Percentiles rank a stretch among this genome's conserved stretches.
Conservation (phyloP, 2,329 filamentous ascomycete species). For the Talaromyces albobiverticillius region DNA sequence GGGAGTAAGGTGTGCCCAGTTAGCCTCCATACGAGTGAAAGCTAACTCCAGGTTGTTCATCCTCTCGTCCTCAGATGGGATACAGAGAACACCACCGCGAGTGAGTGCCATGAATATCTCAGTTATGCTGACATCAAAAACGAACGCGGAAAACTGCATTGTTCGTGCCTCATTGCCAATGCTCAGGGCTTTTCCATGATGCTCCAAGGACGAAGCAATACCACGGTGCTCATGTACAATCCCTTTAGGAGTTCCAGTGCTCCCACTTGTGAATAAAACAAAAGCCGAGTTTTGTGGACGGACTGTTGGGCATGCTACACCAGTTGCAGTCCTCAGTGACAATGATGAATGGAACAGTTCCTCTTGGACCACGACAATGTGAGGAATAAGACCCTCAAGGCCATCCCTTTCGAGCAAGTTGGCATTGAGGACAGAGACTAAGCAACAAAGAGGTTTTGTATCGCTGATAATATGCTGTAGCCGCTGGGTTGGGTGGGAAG, state of each 20-base stretch:
- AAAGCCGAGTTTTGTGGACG: slow-evolving; percentile 30
- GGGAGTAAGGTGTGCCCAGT: slow-evolving; percentile 58
- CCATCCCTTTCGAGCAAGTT: background rate
- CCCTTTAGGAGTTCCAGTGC: slow-evolving; percentile 45
- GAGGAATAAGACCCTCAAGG: background rate
- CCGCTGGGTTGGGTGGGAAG: slow-evolving; percentile 19
- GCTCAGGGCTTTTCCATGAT: slow-evolving; percentile 42
- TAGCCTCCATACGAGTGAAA: slow-evolving; percentile 54
- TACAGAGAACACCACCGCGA: slow-evolving; percentile 57
- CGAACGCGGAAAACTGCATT: slow-evolving; percentile 45
- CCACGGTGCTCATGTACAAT: slow-evolving; percentile 38
- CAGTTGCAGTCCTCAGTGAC: background rate
- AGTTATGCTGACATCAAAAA: slow-evolving; percentile 54
- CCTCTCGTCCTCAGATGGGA: slow-evolving; percentile 52
- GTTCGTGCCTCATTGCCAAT: slow-evolving; percentile 23
- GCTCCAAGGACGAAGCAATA: slow-evolving; percentile 49
- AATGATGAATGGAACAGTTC: background rate
- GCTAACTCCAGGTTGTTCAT: slow-evolving; percentile 49
- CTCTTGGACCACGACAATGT: background rate
- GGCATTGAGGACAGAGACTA: background rate
- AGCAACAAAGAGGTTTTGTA: background rate
- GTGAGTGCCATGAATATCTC: slow-evolving; percentile 56
- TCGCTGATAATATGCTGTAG: slow-evolving; percentile 9
- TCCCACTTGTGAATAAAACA: slow-evolving; percentile 45
- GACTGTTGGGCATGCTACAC: background rate